Evolutionary conservation across 176 grass and related monocot genomes (phyloP).

Genomic region (Zizania latifolia): DNA sequence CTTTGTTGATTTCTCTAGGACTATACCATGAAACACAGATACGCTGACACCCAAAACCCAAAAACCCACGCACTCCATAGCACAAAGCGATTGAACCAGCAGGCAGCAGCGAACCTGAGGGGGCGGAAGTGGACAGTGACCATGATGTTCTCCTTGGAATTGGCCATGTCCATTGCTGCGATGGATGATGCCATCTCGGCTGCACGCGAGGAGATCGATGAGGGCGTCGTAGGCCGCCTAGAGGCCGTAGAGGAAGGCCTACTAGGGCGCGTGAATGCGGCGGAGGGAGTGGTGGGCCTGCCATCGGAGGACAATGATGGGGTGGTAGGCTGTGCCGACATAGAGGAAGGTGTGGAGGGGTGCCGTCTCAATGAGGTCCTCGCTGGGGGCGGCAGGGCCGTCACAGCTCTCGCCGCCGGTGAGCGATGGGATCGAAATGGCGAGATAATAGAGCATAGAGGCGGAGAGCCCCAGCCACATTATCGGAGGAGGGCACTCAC

Average conservation of each 20-base stretch:
- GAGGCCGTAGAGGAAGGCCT: constrained; percentile 40
- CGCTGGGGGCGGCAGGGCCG: constrained; percentile 29
- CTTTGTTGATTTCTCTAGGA: constrained; percentile 89
- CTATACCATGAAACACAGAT: constrained; percentile 26
- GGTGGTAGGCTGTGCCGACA: constrained; percentile 46
- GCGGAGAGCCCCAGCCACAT: no score
- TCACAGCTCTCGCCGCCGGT: neutral
- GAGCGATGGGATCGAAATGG: constrained; percentile 80
- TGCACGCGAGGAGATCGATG: no score
- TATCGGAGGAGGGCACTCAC: no score
- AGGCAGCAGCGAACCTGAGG: no score
- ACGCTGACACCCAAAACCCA: constrained; percentile 8
- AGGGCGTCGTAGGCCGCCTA: constrained; percentile 36
- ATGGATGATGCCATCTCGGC: no score
- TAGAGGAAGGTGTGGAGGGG: constrained; percentile 32
- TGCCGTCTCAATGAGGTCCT: constrained; percentile 37
- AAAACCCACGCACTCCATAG: neutral
- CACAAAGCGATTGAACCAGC: neutral
- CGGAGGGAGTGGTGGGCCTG: constrained; percentile 42
- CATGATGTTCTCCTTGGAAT: constrained; percentile 88
- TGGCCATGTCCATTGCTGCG: constrained; percentile 39
- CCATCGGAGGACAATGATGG: constrained; percentile 41
- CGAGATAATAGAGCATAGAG: constrained; percentile 82
- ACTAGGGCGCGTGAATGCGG: constrained; percentile 41
- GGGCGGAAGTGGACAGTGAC: no score